phyloP scores from a whole-genome alignment of 257 asterid genomes.

The Nicotiana sylvestris region DNA sequence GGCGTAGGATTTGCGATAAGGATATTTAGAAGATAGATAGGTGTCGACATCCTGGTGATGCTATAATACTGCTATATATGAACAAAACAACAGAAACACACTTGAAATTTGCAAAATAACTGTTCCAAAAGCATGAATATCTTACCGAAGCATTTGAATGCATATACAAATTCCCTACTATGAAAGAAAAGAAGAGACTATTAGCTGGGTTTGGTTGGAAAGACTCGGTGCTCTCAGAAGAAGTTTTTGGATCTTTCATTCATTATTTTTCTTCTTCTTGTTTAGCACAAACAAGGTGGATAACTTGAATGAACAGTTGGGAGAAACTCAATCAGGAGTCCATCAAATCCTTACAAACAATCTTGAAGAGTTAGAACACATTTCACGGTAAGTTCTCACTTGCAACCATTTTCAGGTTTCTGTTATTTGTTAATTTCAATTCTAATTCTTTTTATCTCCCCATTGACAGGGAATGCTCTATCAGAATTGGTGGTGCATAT shows the following conservation, averaged over 20 bases:
- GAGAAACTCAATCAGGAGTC: conserved; percentile 34
- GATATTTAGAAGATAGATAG: neutral
- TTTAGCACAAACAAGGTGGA: conserved; percentile 48
- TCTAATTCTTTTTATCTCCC: conserved; percentile 2
- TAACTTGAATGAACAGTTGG: conserved; percentile 44
- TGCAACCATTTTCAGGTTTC: conserved; percentile 4
- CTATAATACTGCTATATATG: neutral
- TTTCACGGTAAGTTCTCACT: conserved; percentile 40
- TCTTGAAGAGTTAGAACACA: conserved; percentile 36
- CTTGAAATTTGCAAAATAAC: neutral
- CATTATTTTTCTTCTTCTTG: neutral
- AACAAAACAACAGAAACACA: neutral
- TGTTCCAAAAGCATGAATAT: neutral
- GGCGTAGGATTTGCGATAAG: neutral
- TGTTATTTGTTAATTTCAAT: neutral
- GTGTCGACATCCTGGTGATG: neutral
- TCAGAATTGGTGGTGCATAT: conserved; percentile 37
- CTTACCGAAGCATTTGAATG: neutral
- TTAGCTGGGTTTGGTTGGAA: neutral
- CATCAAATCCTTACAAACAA: conserved; percentile 29
- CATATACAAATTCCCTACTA: neutral
- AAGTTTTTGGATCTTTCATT: neutral
- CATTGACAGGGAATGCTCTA: conserved; percentile 39
- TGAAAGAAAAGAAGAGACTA: neutral
- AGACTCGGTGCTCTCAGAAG: neutral